These are phyloP conservation scores for Quercus tomentella DNA, from an alignment of 331 rosid genomes.

Conservation along the genomic window DNA sequence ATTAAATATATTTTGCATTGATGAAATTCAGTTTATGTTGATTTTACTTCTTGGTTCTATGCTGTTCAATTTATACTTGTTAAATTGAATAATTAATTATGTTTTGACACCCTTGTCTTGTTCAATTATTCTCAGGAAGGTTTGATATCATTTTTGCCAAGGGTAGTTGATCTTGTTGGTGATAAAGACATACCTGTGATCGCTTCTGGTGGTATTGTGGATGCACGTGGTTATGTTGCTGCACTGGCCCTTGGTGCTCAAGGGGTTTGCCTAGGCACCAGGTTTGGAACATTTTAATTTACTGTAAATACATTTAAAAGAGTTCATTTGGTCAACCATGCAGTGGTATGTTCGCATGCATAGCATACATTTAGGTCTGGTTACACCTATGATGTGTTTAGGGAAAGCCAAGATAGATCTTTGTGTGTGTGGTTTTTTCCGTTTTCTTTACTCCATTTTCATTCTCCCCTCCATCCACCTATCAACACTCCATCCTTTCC, in stretches of 20 bases:
- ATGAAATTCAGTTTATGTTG: background rate
- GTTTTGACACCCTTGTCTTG: background rate
- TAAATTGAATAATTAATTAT: background rate
- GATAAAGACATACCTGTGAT: slow-evolving; percentile 61
- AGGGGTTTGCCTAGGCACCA: slow-evolving; percentile 75
- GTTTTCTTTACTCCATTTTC: too few relatives aligned
- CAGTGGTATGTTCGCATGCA: background rate
- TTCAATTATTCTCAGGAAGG: slow-evolving; percentile 47
- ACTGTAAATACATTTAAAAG: background rate
- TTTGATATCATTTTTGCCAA: slow-evolving; percentile 63
- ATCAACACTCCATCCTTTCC: too few relatives aligned
- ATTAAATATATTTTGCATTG: background rate
- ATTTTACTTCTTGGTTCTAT: background rate
- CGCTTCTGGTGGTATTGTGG: slow-evolving; percentile 82
- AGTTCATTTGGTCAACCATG: background rate
- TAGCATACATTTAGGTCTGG: background rate
- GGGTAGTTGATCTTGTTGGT: slow-evolving; percentile 77
- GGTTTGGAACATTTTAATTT: slow-evolving; percentile 39
- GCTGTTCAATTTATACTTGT: background rate
- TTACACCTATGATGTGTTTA: background rate
- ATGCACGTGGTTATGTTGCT: slow-evolving; percentile 82
- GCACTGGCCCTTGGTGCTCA: slow-evolving; percentile 89
- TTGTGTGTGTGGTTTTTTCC: too few relatives aligned
- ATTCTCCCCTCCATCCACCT: too few relatives aligned
- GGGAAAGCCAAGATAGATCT: too few relatives aligned